Evolutionary conservation across 345 rosid genomes (phyloP).

Genomic region (Luvunga scandens): DNA sequence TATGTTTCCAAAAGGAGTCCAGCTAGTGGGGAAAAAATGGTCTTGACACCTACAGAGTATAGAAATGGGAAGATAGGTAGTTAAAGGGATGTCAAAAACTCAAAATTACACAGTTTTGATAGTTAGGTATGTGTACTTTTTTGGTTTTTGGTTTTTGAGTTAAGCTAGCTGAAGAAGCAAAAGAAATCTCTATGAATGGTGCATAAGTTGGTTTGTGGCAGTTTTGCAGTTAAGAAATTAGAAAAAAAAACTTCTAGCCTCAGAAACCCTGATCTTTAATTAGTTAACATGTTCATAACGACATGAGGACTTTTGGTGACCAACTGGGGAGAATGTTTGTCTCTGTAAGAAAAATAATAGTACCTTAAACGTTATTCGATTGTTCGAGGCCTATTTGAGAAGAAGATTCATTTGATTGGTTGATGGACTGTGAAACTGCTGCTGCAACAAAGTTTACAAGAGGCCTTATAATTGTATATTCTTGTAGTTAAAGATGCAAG

Average conservation of each 20-base stretch:
- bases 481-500: neutral
- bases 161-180: slow-evolving; percentile 10
- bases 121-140: slow-evolving; percentile 20
- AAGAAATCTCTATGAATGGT: slow-evolving; percentile 27
- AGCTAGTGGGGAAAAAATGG: neutral
- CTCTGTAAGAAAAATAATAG: neutral
- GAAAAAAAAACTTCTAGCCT: slow-evolving; percentile 21
- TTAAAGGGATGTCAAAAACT: neutral
- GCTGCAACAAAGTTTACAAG: neutral
- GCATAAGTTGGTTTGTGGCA: slow-evolving; percentile 25
- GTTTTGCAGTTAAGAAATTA: slow-evolving; percentile 37
- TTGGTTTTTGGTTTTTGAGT: slow-evolving; percentile 3
- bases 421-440: neutral
- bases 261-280: slow-evolving; percentile 8
- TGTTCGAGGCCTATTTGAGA: neutral
- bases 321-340: neutral
- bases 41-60: neutral
- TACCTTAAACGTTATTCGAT: neutral
- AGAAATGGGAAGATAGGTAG: neutral
- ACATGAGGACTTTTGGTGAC: neutral
- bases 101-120: slow-evolving; percentile 13
- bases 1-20: slow-evolving; percentile 5
- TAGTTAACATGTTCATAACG: slow-evolving; percentile 9
- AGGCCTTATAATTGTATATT: neutral
- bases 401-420: neutral